A percentile compares a stretch with the other conserved stretches of the same genome.
Evolutionary conservation across 225 moss, liverwort and hornwort genomes (phyloP).

Genomic region (Pseudoscleropodium purum): DNA sequence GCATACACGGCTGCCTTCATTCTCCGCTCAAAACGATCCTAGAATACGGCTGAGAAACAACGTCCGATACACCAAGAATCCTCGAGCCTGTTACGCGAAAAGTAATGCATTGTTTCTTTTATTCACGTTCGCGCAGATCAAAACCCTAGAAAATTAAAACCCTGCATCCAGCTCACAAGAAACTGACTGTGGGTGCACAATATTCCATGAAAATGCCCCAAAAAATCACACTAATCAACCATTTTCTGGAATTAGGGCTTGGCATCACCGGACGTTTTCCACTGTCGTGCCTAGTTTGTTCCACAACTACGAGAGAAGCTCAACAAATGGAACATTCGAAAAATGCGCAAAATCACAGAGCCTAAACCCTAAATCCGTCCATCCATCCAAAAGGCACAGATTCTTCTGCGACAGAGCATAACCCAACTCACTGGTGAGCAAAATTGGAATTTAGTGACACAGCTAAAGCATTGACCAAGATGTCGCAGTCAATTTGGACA

Average conservation of each 20-base stretch:
- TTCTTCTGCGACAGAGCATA: not conserved
- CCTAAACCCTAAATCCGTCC: not conserved
- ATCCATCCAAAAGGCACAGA: not conserved
- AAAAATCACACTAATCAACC: not conserved
- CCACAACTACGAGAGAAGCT: not conserved
- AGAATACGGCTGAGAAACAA: not conserved
- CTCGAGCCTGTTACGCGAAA: not conserved
- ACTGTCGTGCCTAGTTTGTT: not conserved
- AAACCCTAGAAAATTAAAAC: not conserved
- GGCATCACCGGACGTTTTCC: not conserved
- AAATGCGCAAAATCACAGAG: not conserved
- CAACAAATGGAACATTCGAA: not conserved
- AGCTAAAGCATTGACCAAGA: not conserved
- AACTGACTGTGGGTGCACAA: not conserved
- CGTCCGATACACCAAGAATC: not conserved
- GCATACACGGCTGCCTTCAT: slow-evolving; percentile 49
- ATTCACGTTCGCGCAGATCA: not conserved
- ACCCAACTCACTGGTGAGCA: not conserved
- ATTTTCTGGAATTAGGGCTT: not conserved
- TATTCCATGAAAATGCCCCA: not conserved
- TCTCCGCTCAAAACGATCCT: not conserved
- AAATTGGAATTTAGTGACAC: not conserved
- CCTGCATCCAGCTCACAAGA: not conserved
- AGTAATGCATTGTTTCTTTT: not conserved
- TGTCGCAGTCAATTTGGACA: too few relatives aligned